Evolutionary conservation across 2,329 filamentous ascomycete genomes (phyloP), one percentile per base, ranked within the genome.

Genomic region (Cladophialophora carrionii): DNA sequence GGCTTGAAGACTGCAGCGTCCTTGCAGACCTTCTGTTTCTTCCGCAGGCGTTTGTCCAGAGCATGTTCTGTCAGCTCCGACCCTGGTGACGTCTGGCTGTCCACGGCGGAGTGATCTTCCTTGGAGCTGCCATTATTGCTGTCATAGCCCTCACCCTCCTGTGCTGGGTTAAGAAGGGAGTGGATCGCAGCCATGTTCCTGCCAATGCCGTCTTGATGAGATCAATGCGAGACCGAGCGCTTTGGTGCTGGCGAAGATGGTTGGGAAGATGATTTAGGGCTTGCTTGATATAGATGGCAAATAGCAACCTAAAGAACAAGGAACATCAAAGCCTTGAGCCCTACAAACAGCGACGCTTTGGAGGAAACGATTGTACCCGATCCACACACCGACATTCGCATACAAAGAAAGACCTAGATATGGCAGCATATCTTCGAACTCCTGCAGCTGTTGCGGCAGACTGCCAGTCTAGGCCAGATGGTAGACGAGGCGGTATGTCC

Each of bases 1-100:
- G 85, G 86, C 31, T 82, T 81, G 74, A 89, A 87, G 7, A 88
- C 78, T 0, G 86, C 83, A 31, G 82, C 83, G 71, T 90, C 87
- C 75, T 90, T 91, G 64, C 83, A 79, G 73, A 88, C 80, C 77
- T 88, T 91, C 68, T 83, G 82, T 58, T 74, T 76, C 68, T 77
- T 78, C 31, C 69, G 64, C 26, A 72, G 71, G 22, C 70, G 72
- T 57, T 63, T 69, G 37, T 65, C 56, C 4, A 58, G 37, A 43
- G 24, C 55, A 29, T 59, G 48, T 53, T 22, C 52, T 9, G 41
- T 58, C 7, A 46, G 57, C 26, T 57, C 58, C 48, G 70, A 61
- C 4, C 41, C 43, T 12, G 59, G 37, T 4, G 64, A 64, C 34
- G 56, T 29, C 26, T 59, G 61, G 20, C 63, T 66, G 52, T 66